Percentiles rank a stretch among this genome's conserved stretches.
Conservation (phyloP, 495 filamentous ascomycete species). For the Daldinia childiae region DNA sequence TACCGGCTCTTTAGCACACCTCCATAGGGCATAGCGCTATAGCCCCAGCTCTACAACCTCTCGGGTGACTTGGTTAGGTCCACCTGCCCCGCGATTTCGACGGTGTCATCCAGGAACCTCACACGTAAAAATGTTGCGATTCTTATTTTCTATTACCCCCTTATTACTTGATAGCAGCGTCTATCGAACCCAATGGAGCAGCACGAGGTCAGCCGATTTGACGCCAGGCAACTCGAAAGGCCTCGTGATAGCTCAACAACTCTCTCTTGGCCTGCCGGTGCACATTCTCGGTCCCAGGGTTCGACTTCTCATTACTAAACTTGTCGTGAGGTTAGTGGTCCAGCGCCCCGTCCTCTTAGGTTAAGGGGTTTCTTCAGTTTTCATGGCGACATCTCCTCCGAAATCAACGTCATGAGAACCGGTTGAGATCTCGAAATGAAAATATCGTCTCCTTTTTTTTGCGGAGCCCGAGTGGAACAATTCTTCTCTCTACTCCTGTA, state of each 20-base stretch:
- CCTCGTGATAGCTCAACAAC: constrained; percentile 45
- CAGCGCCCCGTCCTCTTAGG: constrained; percentile 16
- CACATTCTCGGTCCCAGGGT: constrained; percentile 25
- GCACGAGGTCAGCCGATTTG: constrained; percentile 48
- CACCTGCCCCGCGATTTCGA: constrained; percentile 43
- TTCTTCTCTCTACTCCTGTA: constrained; percentile 13
- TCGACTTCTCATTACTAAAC: constrained; percentile 42
- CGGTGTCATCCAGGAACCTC: constrained; percentile 34
- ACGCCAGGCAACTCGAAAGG: constrained; percentile 39
- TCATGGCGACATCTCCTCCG: constrained; percentile 44
- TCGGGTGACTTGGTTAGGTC: constrained; percentile 38
- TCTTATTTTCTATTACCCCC: constrained; percentile 49
- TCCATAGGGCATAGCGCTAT: constrained; percentile 28
- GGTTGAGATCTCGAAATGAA: constrained; percentile 35
- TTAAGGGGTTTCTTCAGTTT: constrained; percentile 23
- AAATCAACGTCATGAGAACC: constrained; percentile 42
- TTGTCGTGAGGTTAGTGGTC: constrained; percentile 39
- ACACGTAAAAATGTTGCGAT: constrained; percentile 39
- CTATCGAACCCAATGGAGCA: constrained; percentile 40
- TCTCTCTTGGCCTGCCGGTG: constrained; percentile 31
- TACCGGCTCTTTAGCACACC: constrained; percentile 6
- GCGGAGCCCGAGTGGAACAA: constrained; percentile 34
- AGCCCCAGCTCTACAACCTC: constrained; percentile 41
- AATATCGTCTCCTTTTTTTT: constrained; percentile 31
- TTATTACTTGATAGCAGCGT: constrained; percentile 49